Evolutionary conservation across 345 rosid genomes (phyloP).

Genomic region (Dipteronia sinensis): DNA sequence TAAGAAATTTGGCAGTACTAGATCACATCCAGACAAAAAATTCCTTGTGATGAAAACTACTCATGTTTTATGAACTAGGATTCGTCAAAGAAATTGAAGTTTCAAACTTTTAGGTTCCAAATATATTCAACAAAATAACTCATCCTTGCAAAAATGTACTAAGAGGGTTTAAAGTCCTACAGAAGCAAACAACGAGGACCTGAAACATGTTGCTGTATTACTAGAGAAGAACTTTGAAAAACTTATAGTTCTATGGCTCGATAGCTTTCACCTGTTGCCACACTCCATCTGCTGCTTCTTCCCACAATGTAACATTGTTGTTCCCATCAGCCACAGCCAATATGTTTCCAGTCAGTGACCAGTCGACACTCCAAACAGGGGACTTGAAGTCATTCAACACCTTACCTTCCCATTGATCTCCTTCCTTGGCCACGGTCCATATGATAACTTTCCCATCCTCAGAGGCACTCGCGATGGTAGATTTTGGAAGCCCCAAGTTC

Average conservation of each 20-base stretch:
- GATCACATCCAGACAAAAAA: not conserved
- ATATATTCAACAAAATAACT: not conserved
- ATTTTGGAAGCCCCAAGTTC: conserved; percentile 31
- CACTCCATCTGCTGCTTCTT: conserved; percentile 23
- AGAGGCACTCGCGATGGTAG: conserved; percentile 26
- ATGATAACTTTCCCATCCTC: conserved; percentile 29
- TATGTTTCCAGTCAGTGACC: conserved; percentile 32
- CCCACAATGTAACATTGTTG: conserved; percentile 25
- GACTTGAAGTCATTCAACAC: conserved; percentile 23
- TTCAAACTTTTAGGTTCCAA: not conserved
- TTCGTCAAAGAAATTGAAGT: not conserved
- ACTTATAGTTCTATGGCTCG: conserved; percentile 11
- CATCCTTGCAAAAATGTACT: conserved; percentile 1
- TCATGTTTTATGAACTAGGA: not conserved
- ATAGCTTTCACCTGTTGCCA: conserved; percentile 26
- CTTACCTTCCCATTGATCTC: conserved; percentile 29
- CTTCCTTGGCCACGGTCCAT: conserved; percentile 32
- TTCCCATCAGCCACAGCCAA: conserved; percentile 31
- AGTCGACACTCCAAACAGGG: conserved; percentile 25
- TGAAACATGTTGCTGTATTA: conserved; percentile 6
- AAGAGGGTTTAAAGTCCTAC: not conserved
- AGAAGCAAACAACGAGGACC: not conserved
- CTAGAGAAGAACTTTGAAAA: not conserved
- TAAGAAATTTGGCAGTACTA: not conserved
- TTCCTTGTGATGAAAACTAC: not conserved